These are phyloP conservation scores for Quercus parvula DNA, from an alignment of 306 rosid species.

Conservation along the genomic window DNA sequence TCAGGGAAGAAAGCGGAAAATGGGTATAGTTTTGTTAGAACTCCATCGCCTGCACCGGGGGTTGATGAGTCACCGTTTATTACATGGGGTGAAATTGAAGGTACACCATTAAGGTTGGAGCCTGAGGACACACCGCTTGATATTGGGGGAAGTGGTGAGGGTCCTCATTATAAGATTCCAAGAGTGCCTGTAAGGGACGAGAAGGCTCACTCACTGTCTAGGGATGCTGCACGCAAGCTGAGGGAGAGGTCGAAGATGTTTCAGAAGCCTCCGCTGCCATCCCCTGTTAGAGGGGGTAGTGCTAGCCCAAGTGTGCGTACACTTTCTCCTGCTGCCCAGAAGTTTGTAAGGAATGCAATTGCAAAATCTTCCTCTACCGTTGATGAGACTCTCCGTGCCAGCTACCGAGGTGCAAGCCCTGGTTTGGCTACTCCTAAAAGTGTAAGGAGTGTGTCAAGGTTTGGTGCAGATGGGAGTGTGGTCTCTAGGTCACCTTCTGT, in stretches of 20 bases:
- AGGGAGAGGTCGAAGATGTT: constrained; percentile 85
- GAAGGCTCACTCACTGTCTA: constrained; percentile 87
- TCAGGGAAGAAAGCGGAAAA: constrained; percentile 75
- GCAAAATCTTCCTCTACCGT: constrained; percentile 72
- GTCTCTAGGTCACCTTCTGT: constrained; percentile 87
- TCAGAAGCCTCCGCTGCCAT: constrained; percentile 86
- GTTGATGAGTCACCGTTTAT: constrained; percentile 84
- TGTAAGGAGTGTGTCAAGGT: constrained; percentile 74
- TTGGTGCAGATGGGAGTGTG: constrained; percentile 61
- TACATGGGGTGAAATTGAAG: constrained; percentile 98
- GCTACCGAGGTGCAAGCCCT: constrained; percentile 89
- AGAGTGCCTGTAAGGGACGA: constrained; percentile 71
- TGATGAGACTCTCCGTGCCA: constrained; percentile 94
- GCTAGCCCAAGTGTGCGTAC: constrained; percentile 82
- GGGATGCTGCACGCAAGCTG: constrained; percentile 82
- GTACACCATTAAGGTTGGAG: constrained; percentile 90
- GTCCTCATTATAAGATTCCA: constrained; percentile 87
- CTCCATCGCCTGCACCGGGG: constrained; percentile 96
- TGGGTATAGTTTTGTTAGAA: constrained; percentile 82
- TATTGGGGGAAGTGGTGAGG: constrained; percentile 80
- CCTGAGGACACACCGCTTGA: constrained; percentile 79
- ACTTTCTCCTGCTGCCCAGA: constrained; percentile 94
- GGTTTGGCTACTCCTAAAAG: constrained; percentile 72
- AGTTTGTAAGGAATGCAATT: constrained; percentile 86
- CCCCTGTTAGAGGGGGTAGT: constrained; percentile 83